phyloP scores from a whole-genome alignment of 2,329 filamentous ascomycete species.

The Leptodontidium sp. region DNA sequence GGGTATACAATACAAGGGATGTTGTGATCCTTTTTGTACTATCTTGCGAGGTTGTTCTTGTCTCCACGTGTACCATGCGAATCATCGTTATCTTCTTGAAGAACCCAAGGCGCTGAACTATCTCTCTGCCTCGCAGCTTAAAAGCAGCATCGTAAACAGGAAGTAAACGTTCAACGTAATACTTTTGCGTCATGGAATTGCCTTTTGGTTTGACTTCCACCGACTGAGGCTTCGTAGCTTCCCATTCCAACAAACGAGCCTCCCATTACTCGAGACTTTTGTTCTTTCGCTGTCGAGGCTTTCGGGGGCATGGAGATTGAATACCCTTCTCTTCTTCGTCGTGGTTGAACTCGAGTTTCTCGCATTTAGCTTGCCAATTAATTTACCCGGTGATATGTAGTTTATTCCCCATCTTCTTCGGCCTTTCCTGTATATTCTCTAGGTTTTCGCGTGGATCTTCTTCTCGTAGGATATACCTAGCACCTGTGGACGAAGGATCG shows the following conservation, averaged over 20 bases:
- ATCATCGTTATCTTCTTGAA: constrained; percentile 23
- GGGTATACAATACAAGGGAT: not conserved
- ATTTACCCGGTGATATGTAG: constrained; percentile 28
- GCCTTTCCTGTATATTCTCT: constrained; percentile 27
- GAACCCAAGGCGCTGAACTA: constrained; percentile 9
- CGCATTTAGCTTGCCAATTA: constrained; percentile 24
- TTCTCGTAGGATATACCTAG: constrained; percentile 15
- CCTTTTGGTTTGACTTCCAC: constrained; percentile 19
- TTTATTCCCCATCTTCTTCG: not conserved
- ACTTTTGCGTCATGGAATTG: constrained; percentile 27
- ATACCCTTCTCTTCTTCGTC: constrained; percentile 25
- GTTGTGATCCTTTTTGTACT: constrained; percentile 9
- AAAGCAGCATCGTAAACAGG: constrained; percentile 24
- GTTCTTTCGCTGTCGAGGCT: constrained; percentile 17
- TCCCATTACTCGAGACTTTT: constrained; percentile 22
- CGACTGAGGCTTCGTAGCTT: constrained; percentile 20
- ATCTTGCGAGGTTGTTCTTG: not conserved
- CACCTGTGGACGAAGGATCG: constrained; percentile 14
- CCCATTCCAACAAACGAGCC: constrained; percentile 16
- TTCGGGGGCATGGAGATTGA: constrained; percentile 9
- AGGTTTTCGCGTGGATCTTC: constrained; percentile 13
- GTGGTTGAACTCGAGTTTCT: constrained; percentile 30
- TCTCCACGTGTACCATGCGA: constrained; percentile 15
- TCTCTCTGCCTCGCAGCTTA: constrained; percentile 11
- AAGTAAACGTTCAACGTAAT: constrained; percentile 25